Base-by-base conservation (phyloP, 202 grass and related monocot genomes). In the Setaria viridis region DNA sequence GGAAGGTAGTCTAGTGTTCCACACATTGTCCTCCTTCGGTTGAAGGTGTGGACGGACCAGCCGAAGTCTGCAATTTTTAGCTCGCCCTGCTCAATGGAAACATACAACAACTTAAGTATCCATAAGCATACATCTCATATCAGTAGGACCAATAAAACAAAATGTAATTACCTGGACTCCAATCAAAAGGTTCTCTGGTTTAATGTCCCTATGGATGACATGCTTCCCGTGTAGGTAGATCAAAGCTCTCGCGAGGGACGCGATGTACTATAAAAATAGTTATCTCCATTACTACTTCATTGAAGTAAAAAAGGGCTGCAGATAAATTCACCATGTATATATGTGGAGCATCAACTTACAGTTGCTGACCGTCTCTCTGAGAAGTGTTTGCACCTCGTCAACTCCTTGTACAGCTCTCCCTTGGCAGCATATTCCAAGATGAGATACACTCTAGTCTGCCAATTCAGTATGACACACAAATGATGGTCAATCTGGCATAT, bases 61-160 rank as follows among this genome's bases (percentile, higher is more conserved):
- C 93, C 93, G 64, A 99, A 99, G 83, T 99, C 97, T 39, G 97
- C 97, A 82, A 99, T 99, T 85, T 99, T 99, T 1, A 97, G 54
- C 55, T 96, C 94, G 0, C 97, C 97, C 97, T 99, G 42, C 80
- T 80, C 57, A 33, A 20, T 66, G 43, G 67, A 79, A 86, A 34
- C 37, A 83, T 59, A 72, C 19, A 78, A 2, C 7, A 56, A 78
- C 46, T 32, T 79, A 73, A 90, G 76, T 43, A 76, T 50, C 14
- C 42, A 32, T 79, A 62, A 65, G 9, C 8, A 63, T 70, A 49
- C 46, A 49, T 2, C 42, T 37, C 17, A 42, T 49, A 81, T 62
- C 57, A 47, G 6, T 45, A 79, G 43, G 32, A 48, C 25, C 2
- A 2, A 72, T 41, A 88, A 86, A 11, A 33, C 50, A 64, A 64